Evolutionary conservation across 352 stramenopile species (phyloP), one percentile per base, ranked within the genome.

Genomic region (Globisporangium acanthophoron): DNA sequence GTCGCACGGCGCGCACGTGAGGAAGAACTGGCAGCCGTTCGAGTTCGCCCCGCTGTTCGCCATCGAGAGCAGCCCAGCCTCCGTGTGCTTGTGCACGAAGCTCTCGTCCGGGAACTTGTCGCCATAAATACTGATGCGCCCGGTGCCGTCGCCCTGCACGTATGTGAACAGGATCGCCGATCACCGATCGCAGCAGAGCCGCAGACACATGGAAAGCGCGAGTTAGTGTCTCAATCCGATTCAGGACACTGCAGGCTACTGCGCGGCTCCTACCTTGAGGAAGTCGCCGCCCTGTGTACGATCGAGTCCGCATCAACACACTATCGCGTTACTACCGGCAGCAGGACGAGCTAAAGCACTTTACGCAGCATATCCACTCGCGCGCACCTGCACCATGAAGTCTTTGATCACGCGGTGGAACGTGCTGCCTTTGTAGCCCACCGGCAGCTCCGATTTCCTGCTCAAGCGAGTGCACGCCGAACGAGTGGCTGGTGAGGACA

Each of bases 381-480:
- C 21, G 31, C 18, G 8, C 20, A 49, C 21, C 67, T 95, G 87
- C 0, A 97, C 78, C 62, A 97, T 84, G 60, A 97, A 97, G 58
- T 96, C 87, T 61, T 96, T 94, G 62, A 97, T 96, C n/a, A 97
- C 78, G 20, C 90, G 85, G 59, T 97, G 90, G 54, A 97, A 96
- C 46, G 76, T 73, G 71, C 79, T 80, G 20, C 72, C 88, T 61
- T 96, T 96, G 80, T 97, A 97, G 48, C 88, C 88, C 18, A 95
- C 79, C 3, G 85, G 86, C 43, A 94, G 65, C 53, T 92, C 83
- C 58, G 79, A 87, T 65, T 92, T 85, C 52, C 81, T 91, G 62
- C 35, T 31, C 20, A 16, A 74, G 64, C 54, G 67, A 48, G 29
- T 37, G 20, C 13, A 8, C 35, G 35, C 12, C 8, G 2, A 40